phyloP scores from a whole-genome alignment of 495 filamentous ascomycete species.

The Trichoderma asperelloides region DNA sequence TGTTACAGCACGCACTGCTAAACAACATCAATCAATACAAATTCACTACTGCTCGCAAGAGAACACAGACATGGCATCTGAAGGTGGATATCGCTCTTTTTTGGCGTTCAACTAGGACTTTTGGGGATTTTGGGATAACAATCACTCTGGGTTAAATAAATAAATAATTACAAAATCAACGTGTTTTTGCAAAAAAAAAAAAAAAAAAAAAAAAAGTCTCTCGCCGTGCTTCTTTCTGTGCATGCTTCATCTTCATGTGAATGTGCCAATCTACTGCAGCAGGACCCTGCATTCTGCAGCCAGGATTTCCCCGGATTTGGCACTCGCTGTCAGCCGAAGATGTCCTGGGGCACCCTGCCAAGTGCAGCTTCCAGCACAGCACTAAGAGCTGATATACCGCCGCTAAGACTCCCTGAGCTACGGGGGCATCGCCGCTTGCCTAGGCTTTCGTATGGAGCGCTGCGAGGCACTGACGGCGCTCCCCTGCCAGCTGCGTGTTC shows the following conservation, averaged over 20 bases:
- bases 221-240: not conserved
- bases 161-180: not conserved
- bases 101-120: no score
- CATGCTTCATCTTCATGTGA: not conserved
- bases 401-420: not conserved
- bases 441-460: not conserved
- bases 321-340: not conserved
- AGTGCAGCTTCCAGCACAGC: not conserved
- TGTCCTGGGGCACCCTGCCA: not conserved
- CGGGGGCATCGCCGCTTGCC: no score
- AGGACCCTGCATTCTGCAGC: slow-evolving; percentile 1
- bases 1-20: not conserved
- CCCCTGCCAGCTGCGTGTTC: not conserved
- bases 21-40: not conserved
- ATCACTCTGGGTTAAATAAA: not conserved
- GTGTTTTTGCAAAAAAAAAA: not conserved
- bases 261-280: not conserved
- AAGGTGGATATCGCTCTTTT: no score
- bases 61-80: no score
- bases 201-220: no score
- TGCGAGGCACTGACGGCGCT: not conserved
- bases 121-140: no score
- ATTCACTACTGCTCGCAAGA: not conserved
- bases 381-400: not conserved
- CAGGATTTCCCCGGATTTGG: not conserved